Conservation (phyloP, 768 basidiomycete species). For the Fistulinella prunicolor region DNA sequence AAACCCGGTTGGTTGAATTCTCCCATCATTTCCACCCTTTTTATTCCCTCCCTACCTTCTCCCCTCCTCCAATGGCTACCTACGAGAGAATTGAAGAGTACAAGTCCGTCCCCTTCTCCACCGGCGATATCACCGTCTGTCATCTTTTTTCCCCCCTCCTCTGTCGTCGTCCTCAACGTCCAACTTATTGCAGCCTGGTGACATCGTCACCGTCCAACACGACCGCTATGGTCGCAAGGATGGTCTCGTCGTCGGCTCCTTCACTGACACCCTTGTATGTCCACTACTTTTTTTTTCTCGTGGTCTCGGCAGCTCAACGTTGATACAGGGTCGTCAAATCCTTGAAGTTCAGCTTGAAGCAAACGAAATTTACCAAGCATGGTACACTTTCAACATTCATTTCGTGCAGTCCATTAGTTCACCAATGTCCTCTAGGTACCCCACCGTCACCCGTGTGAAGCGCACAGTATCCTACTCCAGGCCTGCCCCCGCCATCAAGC, state of each 20-base stretch:
- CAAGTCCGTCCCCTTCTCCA: conserved; percentile 16
- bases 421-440: conserved; percentile 49
- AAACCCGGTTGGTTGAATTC: conserved; percentile 35
- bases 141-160: not conserved
- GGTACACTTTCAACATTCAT: conserved; percentile 36
- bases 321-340: conserved; percentile 69
- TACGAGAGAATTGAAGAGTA: conserved; percentile 34
- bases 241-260: conserved; percentile 76
- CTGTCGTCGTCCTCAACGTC: not conserved
- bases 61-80: conserved; percentile 34
- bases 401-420: not conserved
- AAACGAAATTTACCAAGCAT: conserved; percentile 65
- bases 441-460: conserved; percentile 73
- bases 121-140: conserved; percentile 39
- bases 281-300: not conserved
- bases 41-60: conserved; percentile 24
- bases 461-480: conserved; percentile 65
- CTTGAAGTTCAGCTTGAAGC: conserved; percentile 79
- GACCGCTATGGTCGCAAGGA: conserved; percentile 62
- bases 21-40: conserved; percentile 24
- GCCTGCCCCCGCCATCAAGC: conserved; percentile 40
- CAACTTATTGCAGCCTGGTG: conserved; percentile 55
- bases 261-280: conserved; percentile 67
- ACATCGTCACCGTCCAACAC: conserved; percentile 75
- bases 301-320: not conserved